Percentiles rank a stretch among this genome's conserved stretches.
Evolutionary conservation across 2,329 filamentous ascomycete species (phyloP).

Genomic region (Aspergillus pseudonomiae): DNA sequence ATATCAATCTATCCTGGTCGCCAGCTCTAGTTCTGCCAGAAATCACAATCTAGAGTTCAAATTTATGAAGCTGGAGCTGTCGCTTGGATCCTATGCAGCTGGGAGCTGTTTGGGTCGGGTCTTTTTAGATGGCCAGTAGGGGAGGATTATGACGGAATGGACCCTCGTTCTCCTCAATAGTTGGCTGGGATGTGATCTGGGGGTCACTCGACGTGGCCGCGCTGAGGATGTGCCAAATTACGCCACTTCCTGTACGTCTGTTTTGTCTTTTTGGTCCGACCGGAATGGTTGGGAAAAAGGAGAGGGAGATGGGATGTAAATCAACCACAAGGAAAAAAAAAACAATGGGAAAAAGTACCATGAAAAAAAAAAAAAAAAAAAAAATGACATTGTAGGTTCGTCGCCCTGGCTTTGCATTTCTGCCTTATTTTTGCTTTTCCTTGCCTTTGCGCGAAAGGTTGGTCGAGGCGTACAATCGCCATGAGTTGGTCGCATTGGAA

Average conservation of each 20-base stretch:
- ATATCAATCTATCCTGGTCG: not conserved
- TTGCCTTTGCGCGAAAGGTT: conserved; percentile 7
- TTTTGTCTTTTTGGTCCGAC: conserved; percentile 15
- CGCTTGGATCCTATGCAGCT: not conserved
- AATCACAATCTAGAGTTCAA: not conserved
- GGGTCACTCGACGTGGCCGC: conserved; percentile 37
- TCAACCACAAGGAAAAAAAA: not conserved
- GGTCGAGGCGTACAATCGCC: conserved; percentile 1
- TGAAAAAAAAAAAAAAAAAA: not conserved
- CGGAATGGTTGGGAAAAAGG: conserved; percentile 1
- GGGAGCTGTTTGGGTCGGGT: conserved; percentile 4
- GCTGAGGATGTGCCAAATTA: conserved; percentile 29
- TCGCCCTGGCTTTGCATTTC: not conserved
- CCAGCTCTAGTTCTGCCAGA: not conserved
- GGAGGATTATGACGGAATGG: conserved; percentile 12
- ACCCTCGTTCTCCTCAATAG: conserved; percentile 15
- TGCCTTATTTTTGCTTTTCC: conserved; percentile 4
- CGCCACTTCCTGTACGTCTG: conserved; percentile 18
- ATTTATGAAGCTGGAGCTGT: not conserved
- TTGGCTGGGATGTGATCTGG: conserved; percentile 23
- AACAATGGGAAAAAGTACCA: not conserved
- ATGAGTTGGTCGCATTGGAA: conserved; percentile 10
- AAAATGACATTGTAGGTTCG: not conserved
- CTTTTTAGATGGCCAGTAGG: conserved; percentile 13
- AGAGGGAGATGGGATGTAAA: not conserved